These are phyloP conservation scores for Fusarium nanum DNA, from an alignment of 2,329 filamentous ascomycete genomes.

Conservation along the genomic window DNA sequence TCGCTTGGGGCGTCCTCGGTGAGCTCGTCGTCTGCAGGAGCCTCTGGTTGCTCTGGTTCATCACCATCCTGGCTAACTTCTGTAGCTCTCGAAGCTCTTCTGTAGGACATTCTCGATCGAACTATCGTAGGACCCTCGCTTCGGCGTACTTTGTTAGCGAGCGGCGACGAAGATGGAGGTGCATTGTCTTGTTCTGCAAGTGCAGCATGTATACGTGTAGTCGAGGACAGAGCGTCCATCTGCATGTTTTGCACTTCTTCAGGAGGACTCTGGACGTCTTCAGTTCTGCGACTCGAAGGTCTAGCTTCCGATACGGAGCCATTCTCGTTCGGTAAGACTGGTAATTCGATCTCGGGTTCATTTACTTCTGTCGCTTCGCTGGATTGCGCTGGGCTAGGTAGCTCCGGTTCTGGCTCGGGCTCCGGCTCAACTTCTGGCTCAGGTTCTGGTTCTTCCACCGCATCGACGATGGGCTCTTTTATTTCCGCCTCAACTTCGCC, in stretches of 20 bases:
- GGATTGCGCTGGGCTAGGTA: slow-evolving; percentile 26
- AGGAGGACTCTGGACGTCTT: slow-evolving; percentile 60
- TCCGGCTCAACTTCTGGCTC: slow-evolving; percentile 1
- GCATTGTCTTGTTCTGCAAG: slow-evolving; percentile 49
- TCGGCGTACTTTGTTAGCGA: slow-evolving; percentile 56
- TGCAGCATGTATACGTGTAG: slow-evolving; percentile 57
- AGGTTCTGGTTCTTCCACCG: background rate
- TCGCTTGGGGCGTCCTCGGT: slow-evolving; percentile 12
- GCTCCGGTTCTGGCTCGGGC: slow-evolving; percentile 2
- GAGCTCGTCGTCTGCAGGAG: slow-evolving; percentile 20
- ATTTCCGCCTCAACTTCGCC: slow-evolving; percentile 1
- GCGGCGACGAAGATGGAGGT: slow-evolving; percentile 55
- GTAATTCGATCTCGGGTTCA: slow-evolving; percentile 38
- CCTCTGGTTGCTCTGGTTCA: slow-evolving; percentile 47
- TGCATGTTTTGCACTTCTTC: slow-evolving; percentile 60
- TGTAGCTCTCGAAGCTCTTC: slow-evolving; percentile 35
- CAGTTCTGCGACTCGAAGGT: slow-evolving; percentile 27
- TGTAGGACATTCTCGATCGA: slow-evolving; percentile 47
- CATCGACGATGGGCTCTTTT: background rate
- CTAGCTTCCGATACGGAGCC: slow-evolving; percentile 17
- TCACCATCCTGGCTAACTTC: slow-evolving; percentile 46
- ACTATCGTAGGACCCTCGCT: slow-evolving; percentile 50
- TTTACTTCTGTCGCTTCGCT: slow-evolving; percentile 5
- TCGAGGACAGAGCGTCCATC: slow-evolving; percentile 54
- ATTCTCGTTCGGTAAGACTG: slow-evolving; percentile 33